Conservation (phyloP, 2,329 filamentous ascomycete genomes). For the Calcarisporium arbuscula region DNA sequence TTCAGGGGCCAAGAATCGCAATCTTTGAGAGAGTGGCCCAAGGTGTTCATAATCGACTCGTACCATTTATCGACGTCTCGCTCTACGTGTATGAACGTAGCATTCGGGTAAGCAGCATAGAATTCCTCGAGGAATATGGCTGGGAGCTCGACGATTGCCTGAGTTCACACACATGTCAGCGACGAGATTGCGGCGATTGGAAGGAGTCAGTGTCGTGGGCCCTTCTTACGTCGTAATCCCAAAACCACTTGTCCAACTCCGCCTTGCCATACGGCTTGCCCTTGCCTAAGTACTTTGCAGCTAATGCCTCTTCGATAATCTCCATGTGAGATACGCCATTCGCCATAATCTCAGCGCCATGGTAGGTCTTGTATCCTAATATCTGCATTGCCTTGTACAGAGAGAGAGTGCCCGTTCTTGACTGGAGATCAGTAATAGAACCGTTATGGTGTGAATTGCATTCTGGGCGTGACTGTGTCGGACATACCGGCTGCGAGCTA, state of each 20-base stretch:
- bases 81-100: constrained; percentile 29
- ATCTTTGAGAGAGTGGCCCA: constrained; percentile 6
- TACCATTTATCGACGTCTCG: constrained; percentile 27
- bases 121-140: constrained; percentile 21
- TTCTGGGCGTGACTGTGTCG: neutral
- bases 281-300: constrained; percentile 19
- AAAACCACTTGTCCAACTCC: constrained; percentile 35
- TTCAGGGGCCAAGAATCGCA: constrained; percentile 17
- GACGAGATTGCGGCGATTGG: neutral
- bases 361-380: constrained; percentile 30
- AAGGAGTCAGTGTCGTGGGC: no score
- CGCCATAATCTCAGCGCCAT: constrained; percentile 24
- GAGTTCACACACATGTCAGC: constrained; percentile 9
- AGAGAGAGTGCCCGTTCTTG: constrained; percentile 26
- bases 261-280: constrained; percentile 24
- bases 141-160: constrained; percentile 12
- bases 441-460: neutral
- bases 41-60: constrained; percentile 18
- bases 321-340: constrained; percentile 15
- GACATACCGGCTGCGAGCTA: constrained; percentile 30
- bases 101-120: constrained; percentile 19
- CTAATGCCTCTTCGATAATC: constrained; percentile 22
- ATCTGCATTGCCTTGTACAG: constrained; percentile 26
- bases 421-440: no score
- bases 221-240: constrained; percentile 32